phyloP scores from a whole-genome alignment of 805 yeast genomes.

The Candida pseudofarinosa region DNA sequence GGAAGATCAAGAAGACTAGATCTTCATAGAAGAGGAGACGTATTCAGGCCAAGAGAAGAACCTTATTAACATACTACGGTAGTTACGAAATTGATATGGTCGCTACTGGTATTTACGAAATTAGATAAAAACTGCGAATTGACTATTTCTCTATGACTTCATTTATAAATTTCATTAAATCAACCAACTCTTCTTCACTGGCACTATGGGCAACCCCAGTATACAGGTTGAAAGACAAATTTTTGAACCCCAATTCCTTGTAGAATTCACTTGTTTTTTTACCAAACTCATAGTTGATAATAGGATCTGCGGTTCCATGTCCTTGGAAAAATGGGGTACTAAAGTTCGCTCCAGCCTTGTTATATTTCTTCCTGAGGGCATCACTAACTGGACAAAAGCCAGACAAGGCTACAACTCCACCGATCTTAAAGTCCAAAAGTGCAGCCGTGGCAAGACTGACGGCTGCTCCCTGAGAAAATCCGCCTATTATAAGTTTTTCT shows the following conservation, averaged over 20 bases:
- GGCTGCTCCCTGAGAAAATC: slow-evolving; percentile 94
- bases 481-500: slow-evolving; percentile 80
- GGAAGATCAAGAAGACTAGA: too few relatives aligned
- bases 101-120: too few relatives aligned
- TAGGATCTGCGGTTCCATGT: slow-evolving; percentile 78
- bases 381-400: slow-evolving; percentile 57
- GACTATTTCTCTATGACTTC: slow-evolving; percentile 3
- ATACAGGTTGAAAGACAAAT: slow-evolving; percentile 48
- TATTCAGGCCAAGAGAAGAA: too few relatives aligned
- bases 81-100: too few relatives aligned
- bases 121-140: neutral
- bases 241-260: slow-evolving; percentile 41
- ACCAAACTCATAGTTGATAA: slow-evolving; percentile 46
- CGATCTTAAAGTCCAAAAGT: slow-evolving; percentile 57
- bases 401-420: slow-evolving; percentile 72
- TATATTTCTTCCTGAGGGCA: slow-evolving; percentile 10
- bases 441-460: slow-evolving; percentile 61
- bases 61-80: too few relatives aligned
- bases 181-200: slow-evolving; percentile 59
- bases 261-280: slow-evolving; percentile 42
- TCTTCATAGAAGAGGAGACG: too few relatives aligned
- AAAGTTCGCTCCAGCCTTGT: slow-evolving; percentile 38
- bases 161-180: slow-evolving; percentile 38
- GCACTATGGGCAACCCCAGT: slow-evolving; percentile 66
- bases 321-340: slow-evolving; percentile 81